Base-by-base conservation (phyloP, 2,329 filamentous ascomycete species). In the Talaromyces piceae region DNA sequence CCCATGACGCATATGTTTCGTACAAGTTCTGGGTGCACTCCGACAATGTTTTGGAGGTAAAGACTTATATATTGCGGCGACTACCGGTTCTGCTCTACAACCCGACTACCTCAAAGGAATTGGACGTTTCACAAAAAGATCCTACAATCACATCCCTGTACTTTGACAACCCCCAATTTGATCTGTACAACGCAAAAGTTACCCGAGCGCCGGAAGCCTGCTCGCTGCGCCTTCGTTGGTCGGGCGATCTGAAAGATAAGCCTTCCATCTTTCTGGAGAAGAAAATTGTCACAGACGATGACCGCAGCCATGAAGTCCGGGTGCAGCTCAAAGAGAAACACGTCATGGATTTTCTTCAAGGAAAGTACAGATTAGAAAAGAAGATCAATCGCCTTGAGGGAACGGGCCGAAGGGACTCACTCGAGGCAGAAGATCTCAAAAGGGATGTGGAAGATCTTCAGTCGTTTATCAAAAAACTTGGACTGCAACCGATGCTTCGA, bases 21-120 rank as follows among this genome's bases (percentile, higher is more conserved):
- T 83, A 91, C 71, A 96, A 95, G 71, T 96, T 95, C 74, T 98
- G 93, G 93, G 86, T 98, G 5, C 93, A 98, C 67, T 81, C 83
- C 27, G 93, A 98, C 63, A 97, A 98, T 70, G 77, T 97, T 25
- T 82, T 97, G 59, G 93, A 98, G 73, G 89, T 97, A 67, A 96
- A 97, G 78, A 97, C 93, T 4, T 84, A 89, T 62, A 94, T 98
- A 55, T 80, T 97, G 27, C 88, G 93, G 56, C 88, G 88, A 52
- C 79, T 98, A 20, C 93, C 93, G 1, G 83, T 94, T 26, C 83
- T 98, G 13, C 85, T 98, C 20, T 98, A 96, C 72, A 96, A 93
- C 66, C 85, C 93, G 43, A 86, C 91, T 59, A 62, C 86, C 1
- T 83, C 88, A 27, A 94, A 91, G 70, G 80, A 93, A 59, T 80